A percentile compares a stretch with the other conserved stretches of the same genome.
Conservation (phyloP, 441 rosid species). For the Melastoma candidum region DNA sequence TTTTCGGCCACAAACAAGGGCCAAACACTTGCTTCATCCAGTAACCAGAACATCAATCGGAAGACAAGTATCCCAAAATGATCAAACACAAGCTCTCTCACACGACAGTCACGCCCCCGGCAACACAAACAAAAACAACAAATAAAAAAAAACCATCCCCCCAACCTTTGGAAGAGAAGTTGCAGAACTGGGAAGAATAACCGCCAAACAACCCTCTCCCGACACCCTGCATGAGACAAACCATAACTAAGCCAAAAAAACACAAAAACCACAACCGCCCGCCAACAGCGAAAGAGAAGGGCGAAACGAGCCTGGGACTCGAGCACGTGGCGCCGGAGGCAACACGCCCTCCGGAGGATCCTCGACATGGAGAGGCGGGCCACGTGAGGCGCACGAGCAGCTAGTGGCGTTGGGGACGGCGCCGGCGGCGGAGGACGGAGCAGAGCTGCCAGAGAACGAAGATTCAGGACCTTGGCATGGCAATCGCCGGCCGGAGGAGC, state of each 20-base stretch:
- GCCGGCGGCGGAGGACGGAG: not conserved
- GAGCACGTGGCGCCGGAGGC: constrained; percentile 34
- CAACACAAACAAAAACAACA: not conserved
- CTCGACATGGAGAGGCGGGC: constrained; percentile 43
- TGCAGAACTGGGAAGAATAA: constrained; percentile 34
- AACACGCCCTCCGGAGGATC: constrained; percentile 44
- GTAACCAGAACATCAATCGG: too few relatives aligned
- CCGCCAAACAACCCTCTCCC: constrained; percentile 32
- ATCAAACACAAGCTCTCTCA: too few relatives aligned
- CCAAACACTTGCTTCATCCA: too few relatives aligned
- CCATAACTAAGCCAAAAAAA: too few relatives aligned
- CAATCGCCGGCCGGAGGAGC: too few relatives aligned
- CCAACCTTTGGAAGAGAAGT: constrained; percentile 64
- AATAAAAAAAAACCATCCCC: not conserved
- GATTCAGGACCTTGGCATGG: too few relatives aligned
- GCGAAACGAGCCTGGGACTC: constrained; percentile 35
- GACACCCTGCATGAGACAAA: constrained; percentile 28
- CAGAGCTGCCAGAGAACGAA: too few relatives aligned
- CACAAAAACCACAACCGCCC: not conserved
- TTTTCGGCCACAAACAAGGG: too few relatives aligned
- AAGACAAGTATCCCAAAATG: too few relatives aligned
- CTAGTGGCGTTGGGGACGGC: not conserved
- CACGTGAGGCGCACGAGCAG: not conserved
- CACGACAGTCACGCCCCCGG: not conserved
- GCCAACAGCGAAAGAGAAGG: not conserved